phyloP scores from a whole-genome alignment of 1,284 basidiomycete species.

The Leccinum huronense region DNA sequence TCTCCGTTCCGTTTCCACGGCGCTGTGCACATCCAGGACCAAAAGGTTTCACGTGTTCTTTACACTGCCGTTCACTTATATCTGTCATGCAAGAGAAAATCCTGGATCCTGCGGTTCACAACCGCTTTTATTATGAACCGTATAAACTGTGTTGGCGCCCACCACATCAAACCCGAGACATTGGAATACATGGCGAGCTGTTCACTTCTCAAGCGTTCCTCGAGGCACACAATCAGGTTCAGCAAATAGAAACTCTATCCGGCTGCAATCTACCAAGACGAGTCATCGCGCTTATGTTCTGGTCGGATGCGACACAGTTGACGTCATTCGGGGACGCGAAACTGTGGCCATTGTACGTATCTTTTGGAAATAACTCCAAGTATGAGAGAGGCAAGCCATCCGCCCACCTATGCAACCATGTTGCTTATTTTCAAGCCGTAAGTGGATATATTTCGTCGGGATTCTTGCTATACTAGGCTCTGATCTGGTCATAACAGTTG shows the following conservation, averaged over 20 bases:
- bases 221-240: not conserved
- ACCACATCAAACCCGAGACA: not conserved
- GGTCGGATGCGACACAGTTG: not conserved
- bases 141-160: not conserved
- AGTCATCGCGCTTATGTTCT: not conserved
- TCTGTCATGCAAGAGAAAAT: not conserved
- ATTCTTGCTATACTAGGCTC: not conserved
- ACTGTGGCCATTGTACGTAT: not conserved
- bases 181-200: not conserved
- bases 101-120: not conserved
- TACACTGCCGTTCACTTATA: not conserved
- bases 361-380: conserved; percentile 1
- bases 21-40: not conserved
- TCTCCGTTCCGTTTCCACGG: not conserved
- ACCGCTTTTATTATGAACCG: not conserved
- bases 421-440: not conserved
- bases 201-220: conserved; percentile 1
- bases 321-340: not conserved
- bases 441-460: not conserved
- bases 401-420: not conserved
- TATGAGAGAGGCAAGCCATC: conserved; percentile 2
- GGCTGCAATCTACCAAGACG: not conserved
- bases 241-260: not conserved
- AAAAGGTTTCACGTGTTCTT: not conserved
- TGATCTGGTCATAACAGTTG: not conserved